These are phyloP conservation scores for Mortierella sp. DNA, from an alignment of 371 early-diverging fungal species.

Conservation along the genomic window DNA sequence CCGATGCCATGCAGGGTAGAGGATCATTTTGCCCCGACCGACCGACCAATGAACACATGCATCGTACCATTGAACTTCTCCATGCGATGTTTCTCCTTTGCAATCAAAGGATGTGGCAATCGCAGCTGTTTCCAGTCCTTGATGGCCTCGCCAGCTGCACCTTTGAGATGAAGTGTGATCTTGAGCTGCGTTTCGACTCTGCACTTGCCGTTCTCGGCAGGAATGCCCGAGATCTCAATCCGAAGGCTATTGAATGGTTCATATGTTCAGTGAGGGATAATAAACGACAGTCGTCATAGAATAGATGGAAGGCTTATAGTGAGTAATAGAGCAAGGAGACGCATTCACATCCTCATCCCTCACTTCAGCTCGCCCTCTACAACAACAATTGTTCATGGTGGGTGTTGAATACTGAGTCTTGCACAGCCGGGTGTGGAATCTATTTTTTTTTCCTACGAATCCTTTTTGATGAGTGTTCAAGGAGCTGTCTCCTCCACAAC, in stretches of 20 bases:
- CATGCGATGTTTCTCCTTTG: slow-evolving; percentile 65
- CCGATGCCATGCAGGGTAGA: too few species aligned
- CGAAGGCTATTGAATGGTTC: slow-evolving; percentile 36
- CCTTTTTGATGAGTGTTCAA: too few species aligned
- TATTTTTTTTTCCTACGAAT: too few species aligned
- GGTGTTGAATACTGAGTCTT: too few species aligned
- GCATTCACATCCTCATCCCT: too few species aligned
- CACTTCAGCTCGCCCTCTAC: too few species aligned
- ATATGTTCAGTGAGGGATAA: not conserved
- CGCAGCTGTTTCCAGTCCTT: slow-evolving; percentile 72
- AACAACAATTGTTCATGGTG: too few species aligned
- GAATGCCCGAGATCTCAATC: slow-evolving; percentile 71
- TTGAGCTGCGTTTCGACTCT: slow-evolving; percentile 84
- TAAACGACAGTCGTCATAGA: too few species aligned
- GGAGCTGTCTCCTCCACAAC: too few species aligned
- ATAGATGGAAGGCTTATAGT: not conserved
- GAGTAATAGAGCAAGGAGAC: too few species aligned
- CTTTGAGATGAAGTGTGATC: slow-evolving; percentile 68
- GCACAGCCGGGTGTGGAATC: too few species aligned
- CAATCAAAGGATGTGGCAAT: slow-evolving; percentile 70
- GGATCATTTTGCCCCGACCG: too few species aligned
- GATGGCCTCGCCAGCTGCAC: slow-evolving; percentile 63
- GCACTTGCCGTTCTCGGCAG: slow-evolving; percentile 75
- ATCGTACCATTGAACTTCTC: slow-evolving; percentile 51
- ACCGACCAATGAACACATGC: not conserved